Evolutionary conservation across 1,139 yeast species (phyloP), one percentile per base, ranked within the genome.

Genomic region (Nematodospora anomalae): DNA sequence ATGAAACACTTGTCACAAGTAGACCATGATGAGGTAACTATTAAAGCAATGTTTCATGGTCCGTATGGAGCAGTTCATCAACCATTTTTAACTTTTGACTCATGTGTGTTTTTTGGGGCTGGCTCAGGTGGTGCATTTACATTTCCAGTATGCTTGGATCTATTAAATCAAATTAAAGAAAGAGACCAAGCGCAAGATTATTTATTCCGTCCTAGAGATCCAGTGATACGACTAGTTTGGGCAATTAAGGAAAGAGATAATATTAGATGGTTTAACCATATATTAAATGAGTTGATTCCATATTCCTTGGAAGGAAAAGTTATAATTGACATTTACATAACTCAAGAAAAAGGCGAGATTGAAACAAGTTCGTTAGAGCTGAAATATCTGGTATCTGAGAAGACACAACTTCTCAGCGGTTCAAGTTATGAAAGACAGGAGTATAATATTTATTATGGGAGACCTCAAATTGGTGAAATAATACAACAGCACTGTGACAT

Each of bases 51-150:
- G 7, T 57, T 71, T 33, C 57, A 57, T 32, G 79, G 79, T 0
- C 79, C 79, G 0, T 67, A 60, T 42, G 79, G 79, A 0, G 74
- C 64, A 1, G 55, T 55, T 9, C 58, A 59, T 38, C 75, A 68
- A 40, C 71, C 74, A 0, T 58, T 72, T 16, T 51, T 63, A n/a
- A 51, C 62, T 1, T 73, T 73, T 46, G 76, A 74, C 35, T 44
- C 63, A 4, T 54, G 56, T 10, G 26, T 68, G 7, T 68, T 74
- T 36, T 48, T 72, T 24, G 61, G 68, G 16, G 74, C 75, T 6
- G 79, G 79, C 3, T 62, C 74, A 0, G 79, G 79, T 2, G 70
- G 64, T 3, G 64, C 78, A 0, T 73, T 68, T 46, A 60, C 67
- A 1, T 61, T 73, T 41, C 79, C 79, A 1, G 64, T 71, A 3